These are phyloP conservation scores for Fusarium sulawesiense DNA, from an alignment of 2,329 filamentous ascomycete genomes.

Conservation along the genomic window DNA sequence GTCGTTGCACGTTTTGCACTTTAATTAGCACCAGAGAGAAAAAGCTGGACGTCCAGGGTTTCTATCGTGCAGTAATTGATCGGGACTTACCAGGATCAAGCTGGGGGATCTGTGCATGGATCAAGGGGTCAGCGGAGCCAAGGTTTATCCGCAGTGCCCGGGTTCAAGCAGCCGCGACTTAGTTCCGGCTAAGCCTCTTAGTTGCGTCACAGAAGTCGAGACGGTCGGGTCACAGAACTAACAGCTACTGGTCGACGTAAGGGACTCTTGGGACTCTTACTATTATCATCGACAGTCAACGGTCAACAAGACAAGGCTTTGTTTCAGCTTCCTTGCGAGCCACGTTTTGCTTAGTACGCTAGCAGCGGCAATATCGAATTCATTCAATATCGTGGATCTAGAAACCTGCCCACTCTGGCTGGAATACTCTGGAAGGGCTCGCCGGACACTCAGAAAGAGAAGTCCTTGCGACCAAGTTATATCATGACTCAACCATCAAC, in stretches of 20 bases:
- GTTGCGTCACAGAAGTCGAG: conserved; percentile 43
- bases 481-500: conserved; percentile 61
- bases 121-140: conserved; percentile 25
- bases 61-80: conserved; percentile 34
- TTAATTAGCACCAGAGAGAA: conserved; percentile 8
- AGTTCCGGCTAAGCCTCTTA: conserved; percentile 20
- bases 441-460: conserved; percentile 52
- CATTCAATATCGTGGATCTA: background rate
- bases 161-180: conserved; percentile 9
- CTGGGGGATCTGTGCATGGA: conserved; percentile 39
- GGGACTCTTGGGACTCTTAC: conserved; percentile 1
- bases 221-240: background rate
- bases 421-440: conserved; percentile 61
- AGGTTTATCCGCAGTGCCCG: conserved; percentile 36
- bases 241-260: background rate
- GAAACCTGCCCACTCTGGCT: conserved; percentile 57
- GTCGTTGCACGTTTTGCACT: background rate
- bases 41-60: conserved; percentile 6
- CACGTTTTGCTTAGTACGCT: conserved; percentile 18
- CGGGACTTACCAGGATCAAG: conserved; percentile 36
- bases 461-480: conserved; percentile 47
- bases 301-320: conserved; percentile 15
- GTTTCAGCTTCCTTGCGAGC: conserved; percentile 21
- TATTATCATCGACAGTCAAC: background rate
- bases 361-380: conserved; percentile 3